Conservation (phyloP, 768 basidiomycete species). For the Cubamyces sp. region DNA sequence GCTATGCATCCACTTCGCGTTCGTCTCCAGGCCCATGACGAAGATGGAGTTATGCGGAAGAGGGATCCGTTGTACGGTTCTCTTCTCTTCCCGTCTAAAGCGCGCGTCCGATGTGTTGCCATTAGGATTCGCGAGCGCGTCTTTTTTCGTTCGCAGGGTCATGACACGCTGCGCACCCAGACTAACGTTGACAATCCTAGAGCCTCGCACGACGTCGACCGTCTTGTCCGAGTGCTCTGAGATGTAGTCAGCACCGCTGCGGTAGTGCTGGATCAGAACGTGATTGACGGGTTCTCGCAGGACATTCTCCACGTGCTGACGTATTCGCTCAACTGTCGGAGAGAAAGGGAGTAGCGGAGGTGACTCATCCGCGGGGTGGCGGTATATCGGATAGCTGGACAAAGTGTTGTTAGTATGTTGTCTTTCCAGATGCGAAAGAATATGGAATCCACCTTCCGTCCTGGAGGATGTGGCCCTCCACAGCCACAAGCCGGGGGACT, state of each 20-base stretch:
- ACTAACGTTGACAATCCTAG: conserved; percentile 80
- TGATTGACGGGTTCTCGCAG: conserved; percentile 76
- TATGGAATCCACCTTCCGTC: conserved; percentile 49
- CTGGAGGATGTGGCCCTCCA: conserved; percentile 55
- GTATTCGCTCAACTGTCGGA: conserved; percentile 67
- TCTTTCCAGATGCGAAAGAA: conserved; percentile 13
- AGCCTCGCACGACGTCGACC: conserved; percentile 74
- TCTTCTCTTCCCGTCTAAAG: background rate
- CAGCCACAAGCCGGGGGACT: conserved; percentile 67
- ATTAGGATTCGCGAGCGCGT: conserved; percentile 29
- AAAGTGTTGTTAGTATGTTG: conserved; percentile 18
- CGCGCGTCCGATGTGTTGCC: background rate
- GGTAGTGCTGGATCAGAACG: conserved; percentile 82
- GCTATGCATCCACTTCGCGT: conserved; percentile 74
- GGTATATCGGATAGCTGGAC: conserved; percentile 73
- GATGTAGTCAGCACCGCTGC: conserved; percentile 79
- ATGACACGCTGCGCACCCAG: conserved; percentile 78
- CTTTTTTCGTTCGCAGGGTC: conserved; percentile 72
- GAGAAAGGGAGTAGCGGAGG: conserved; percentile 71
- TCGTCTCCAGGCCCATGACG: conserved; percentile 75
- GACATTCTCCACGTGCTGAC: conserved; percentile 59
- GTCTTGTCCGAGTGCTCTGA: conserved; percentile 90
- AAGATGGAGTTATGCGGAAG: conserved; percentile 86
- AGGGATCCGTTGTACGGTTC: conserved; percentile 58
- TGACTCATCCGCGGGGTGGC: conserved; percentile 81